Base-by-base conservation (phyloP, 345 rosid genomes). In the Pistacia atlantica region DNA sequence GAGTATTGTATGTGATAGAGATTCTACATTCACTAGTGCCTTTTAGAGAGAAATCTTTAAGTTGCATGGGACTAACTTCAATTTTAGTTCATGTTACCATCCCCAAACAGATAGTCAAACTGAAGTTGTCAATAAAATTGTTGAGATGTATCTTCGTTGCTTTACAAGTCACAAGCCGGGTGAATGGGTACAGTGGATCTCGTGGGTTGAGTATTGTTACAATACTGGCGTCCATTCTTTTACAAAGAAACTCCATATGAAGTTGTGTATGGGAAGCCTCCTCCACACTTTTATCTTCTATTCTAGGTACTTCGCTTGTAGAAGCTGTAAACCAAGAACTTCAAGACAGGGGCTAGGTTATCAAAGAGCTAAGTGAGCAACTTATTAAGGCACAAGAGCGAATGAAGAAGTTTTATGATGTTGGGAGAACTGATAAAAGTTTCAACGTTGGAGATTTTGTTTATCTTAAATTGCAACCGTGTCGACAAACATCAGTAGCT, bases 291-390 rank as follows among this genome's bases (percentile, higher is more conserved):
- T 25, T 69, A 5, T 4, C 72, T 18, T 49, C 22, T 69, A 42
- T 59, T 45, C 55, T 11, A 33, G 8, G 66, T 17, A 38, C 56
- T 46, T 46, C 51, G 1, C 51, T 5, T 5, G 51, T 46, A 1
- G 51, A 46, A 46, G 51, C 51, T 10, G 5, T 72, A 17, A 45
- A 63, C 33, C 67, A 5, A 28, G 17, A 17, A 83, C 83, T 11
- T 80, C 0, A 20, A 87, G 86, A 79, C 84, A 87, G 74, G 87
- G 76, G 22, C 84, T 77, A 87, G 51, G 72, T 10, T 74, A 84
- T 2, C 73, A 69, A 2, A 42, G 65, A 56, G 18, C 56, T 71
- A 10, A 31, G 25, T 8, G 13, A 69, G 10, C 13, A 69, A 7
- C 0, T 69, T 6, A 8, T 13, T 5, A 1, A 1, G 28, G 57